Conservation (phyloP, 805 yeast species). For the Candida golubevii region DNA sequence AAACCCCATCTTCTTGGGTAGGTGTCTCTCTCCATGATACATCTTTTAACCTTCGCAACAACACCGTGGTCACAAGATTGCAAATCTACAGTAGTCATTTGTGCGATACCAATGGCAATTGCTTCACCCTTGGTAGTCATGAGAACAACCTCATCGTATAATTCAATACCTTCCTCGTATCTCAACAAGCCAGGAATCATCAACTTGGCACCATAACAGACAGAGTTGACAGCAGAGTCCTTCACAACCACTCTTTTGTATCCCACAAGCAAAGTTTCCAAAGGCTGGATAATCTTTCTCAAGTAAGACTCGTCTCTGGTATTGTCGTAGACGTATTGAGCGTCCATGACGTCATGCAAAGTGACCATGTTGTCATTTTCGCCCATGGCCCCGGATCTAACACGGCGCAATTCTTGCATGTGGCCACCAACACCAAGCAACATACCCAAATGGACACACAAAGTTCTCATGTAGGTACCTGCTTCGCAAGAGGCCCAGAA, state of each 20-base stretch:
- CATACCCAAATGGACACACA: conserved; percentile 99
- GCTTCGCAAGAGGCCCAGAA: conserved; percentile 99
- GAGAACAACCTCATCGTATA: conserved; percentile 95
- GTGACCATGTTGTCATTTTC: conserved; percentile 92
- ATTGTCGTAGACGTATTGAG: conserved; percentile 97
- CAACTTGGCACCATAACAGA: conserved; percentile 97
- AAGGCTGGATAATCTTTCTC: conserved; percentile 90
- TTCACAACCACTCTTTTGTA: conserved; percentile 94
- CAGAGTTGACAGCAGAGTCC: conserved; percentile 94
- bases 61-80: conserved; percentile 98
- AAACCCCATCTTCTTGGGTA: conserved; percentile 99
- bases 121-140: conserved; percentile 99
- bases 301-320: conserved; percentile 94
- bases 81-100: conserved; percentile 96
- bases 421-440: conserved; percentile 98
- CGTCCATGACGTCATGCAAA: conserved; percentile 95
- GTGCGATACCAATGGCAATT: conserved; percentile 96
- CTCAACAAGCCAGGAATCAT: conserved; percentile 98
- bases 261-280: conserved; percentile 88
- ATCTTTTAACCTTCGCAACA: conserved; percentile 97
- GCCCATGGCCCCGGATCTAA: conserved; percentile 91
- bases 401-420: conserved; percentile 99
- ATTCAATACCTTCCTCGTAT: conserved; percentile 95
- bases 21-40: conserved; percentile 98
- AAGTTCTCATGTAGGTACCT: conserved; percentile 98